Conservation (phyloP, 176 grass and related monocot genomes). For the Triticum monococcum region DNA sequence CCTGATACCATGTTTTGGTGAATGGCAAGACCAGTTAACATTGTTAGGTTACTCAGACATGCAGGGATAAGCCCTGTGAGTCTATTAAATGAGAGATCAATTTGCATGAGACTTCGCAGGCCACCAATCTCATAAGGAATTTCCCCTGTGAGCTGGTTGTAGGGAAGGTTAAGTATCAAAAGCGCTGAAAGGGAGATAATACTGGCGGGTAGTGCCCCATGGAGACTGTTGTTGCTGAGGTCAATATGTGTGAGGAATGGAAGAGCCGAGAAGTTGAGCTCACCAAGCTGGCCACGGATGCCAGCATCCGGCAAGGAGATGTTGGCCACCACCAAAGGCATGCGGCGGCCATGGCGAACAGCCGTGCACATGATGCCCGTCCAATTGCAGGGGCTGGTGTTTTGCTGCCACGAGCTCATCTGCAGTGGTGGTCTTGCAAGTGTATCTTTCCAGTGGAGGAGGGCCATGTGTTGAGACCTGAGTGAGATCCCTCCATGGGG, state of each 20-base stretch:
- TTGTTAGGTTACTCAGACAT: background rate
- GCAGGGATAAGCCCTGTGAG: constrained; percentile 23
- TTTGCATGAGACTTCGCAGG: background rate
- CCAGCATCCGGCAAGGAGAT: background rate
- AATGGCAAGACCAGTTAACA: background rate
- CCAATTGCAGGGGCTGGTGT: background rate
- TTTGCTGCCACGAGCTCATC: background rate
- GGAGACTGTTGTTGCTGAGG: background rate
- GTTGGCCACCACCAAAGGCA: background rate
- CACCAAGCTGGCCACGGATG: background rate
- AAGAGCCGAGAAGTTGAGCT: background rate
- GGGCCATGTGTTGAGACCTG: no score
- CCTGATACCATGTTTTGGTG: background rate
- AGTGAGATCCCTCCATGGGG: no score
- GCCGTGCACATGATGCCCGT: background rate
- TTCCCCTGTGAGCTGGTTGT: background rate
- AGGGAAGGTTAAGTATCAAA: background rate
- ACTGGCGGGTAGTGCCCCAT: background rate
- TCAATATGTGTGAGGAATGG: background rate
- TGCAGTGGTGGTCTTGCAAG: no score
- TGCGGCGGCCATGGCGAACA: background rate
- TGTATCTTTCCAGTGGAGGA: no score
- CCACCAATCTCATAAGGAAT: background rate
- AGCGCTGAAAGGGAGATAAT: background rate
- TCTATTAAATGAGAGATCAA: background rate